Conservation (phyloP, 208 protist species). For the Angomonas deanei region DNA sequence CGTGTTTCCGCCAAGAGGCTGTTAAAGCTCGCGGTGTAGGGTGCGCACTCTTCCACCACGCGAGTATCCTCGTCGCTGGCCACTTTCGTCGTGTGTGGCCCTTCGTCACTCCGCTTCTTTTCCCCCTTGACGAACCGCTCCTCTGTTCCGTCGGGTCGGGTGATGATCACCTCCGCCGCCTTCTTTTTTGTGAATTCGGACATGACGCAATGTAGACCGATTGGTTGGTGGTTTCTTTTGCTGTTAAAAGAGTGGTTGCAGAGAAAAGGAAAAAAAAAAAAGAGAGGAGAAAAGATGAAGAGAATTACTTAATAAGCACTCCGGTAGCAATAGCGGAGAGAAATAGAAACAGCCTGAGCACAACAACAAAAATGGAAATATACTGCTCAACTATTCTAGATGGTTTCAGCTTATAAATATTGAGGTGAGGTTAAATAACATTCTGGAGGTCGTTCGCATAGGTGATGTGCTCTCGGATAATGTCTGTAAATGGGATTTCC, state of each 20-base stretch:
- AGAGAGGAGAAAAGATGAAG: slow-evolving; percentile 9
- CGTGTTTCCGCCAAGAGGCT: slow-evolving; percentile 44
- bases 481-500: slow-evolving; percentile 77
- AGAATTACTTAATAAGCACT: neutral
- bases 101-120: slow-evolving; percentile 1
- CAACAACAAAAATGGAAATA: neutral
- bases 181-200: slow-evolving; percentile 24
- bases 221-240: slow-evolving; percentile 2
- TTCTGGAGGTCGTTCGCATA: slow-evolving; percentile 79
- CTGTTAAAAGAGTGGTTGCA: neutral
- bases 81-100: neutral
- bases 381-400: neutral
- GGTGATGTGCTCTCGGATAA: slow-evolving; percentile 70
- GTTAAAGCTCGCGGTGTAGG: slow-evolving; percentile 89
- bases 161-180: slow-evolving; percentile 54
- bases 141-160: slow-evolving; percentile 54
- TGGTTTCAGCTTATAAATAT: neutral
- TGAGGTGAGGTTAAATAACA: slow-evolving; percentile 48
- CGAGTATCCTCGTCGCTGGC: slow-evolving; percentile 64
- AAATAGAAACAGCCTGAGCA: neutral
- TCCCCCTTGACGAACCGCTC: slow-evolving; percentile 46
- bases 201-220: no score
- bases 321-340: neutral
- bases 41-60: slow-evolving; percentile 60
- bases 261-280: slow-evolving; percentile 7